These are phyloP conservation scores for Dispira simplex DNA, from an alignment of 192 early-diverging fungal genomes.

Conservation along the genomic window DNA sequence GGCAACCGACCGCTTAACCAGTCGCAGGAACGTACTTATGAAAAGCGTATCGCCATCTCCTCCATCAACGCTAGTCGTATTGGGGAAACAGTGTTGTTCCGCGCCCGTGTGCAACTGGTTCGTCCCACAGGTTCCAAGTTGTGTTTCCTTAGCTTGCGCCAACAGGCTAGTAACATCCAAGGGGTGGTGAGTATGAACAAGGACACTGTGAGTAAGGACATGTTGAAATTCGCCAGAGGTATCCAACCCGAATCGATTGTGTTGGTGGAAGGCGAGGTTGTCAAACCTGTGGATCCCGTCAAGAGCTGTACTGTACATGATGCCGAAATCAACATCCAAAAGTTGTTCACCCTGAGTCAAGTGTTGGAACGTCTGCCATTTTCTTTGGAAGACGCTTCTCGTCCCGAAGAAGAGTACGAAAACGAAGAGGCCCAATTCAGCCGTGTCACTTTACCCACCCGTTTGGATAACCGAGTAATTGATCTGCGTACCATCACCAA, in stretches of 20 bases:
- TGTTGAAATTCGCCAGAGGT: slow-evolving; percentile 77
- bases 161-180: slow-evolving; percentile 79
- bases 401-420: slow-evolving; percentile 68
- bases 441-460: slow-evolving; percentile 77
- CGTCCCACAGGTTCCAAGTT: slow-evolving; percentile 62
- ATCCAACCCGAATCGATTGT: slow-evolving; percentile 84
- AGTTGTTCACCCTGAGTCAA: slow-evolving; percentile 59
- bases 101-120: slow-evolving; percentile 82
- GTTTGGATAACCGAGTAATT: slow-evolving; percentile 87
- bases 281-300: slow-evolving; percentile 63
- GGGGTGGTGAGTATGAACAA: slow-evolving; percentile 61
- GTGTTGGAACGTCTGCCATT: slow-evolving; percentile 72
- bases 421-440: slow-evolving; percentile 44
- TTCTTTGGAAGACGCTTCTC: slow-evolving; percentile 78
- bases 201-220: slow-evolving; percentile 74
- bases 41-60: slow-evolving; percentile 41
- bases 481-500: slow-evolving; percentile 92
- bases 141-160: slow-evolving; percentile 85
- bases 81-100: slow-evolving; percentile 65
- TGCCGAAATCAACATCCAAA: slow-evolving; percentile 74
- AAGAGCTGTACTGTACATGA: slow-evolving; percentile 86
- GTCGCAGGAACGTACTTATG: slow-evolving; percentile 58
- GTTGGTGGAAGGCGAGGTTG: slow-evolving; percentile 64
- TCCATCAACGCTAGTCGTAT: slow-evolving; percentile 41
- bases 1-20: slow-evolving; percentile 80